Evolutionary conservation across 2,329 filamentous ascomycete genomes (phyloP).

Genomic region (Aspergillus hortae): DNA sequence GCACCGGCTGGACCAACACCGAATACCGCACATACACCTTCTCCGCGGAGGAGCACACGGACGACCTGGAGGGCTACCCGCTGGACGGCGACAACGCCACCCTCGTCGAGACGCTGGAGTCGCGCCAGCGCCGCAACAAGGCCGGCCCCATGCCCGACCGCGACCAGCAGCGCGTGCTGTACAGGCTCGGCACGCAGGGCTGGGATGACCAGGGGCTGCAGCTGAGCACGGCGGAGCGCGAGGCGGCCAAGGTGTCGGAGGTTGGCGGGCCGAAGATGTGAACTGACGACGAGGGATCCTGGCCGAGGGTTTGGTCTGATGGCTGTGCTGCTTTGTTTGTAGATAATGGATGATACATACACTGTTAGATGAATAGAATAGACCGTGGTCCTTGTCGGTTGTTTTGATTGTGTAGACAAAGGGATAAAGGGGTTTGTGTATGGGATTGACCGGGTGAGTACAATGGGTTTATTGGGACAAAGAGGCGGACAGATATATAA

Average conservation of each 20-base stretch:
- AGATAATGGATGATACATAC: background rate
- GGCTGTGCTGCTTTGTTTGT: background rate
- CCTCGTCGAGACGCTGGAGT: slow-evolving; percentile 41
- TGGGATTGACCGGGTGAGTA: background rate
- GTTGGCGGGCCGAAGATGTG: slow-evolving; percentile 25
- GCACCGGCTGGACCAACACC: slow-evolving; percentile 71
- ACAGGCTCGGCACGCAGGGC: slow-evolving; percentile 36
- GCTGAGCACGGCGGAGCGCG: slow-evolving; percentile 33
- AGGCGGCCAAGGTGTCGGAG: slow-evolving; percentile 32
- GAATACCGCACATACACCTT: slow-evolving; percentile 69
- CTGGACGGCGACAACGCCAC: slow-evolving; percentile 40
- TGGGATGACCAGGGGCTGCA: slow-evolving; percentile 44
- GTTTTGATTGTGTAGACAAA: background rate
- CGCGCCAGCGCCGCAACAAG: slow-evolving; percentile 40
- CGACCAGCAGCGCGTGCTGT: slow-evolving; percentile 37
- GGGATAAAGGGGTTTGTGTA: background rate
- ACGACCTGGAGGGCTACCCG: slow-evolving; percentile 39
- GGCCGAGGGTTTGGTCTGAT: background rate
- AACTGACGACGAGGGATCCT: too few species aligned
- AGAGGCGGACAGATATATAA: background rate
- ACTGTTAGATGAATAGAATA: background rate
- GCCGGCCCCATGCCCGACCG: slow-evolving; percentile 29
- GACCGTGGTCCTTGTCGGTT: background rate
- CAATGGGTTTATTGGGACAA: background rate
- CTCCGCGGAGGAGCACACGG: slow-evolving; percentile 48